Evolutionary conservation across 352 stramenopile species (phyloP).

Genomic region (Phytopythium montanum): DNA sequence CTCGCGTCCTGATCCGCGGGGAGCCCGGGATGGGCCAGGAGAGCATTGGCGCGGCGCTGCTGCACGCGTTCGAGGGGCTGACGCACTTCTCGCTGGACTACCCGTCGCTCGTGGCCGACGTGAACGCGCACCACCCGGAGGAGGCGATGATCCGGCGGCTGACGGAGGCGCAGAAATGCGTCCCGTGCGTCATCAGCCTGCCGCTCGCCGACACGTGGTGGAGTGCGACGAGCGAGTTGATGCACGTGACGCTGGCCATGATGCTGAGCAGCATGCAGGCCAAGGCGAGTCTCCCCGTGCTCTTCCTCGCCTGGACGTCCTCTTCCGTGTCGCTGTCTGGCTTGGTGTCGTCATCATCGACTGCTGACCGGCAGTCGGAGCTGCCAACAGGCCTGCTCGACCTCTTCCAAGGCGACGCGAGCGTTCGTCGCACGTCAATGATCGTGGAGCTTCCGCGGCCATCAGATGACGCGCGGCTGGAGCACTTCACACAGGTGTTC

Average conservation of each 20-base stretch:
- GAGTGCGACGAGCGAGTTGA: conserved; percentile 64
- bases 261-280: conserved; percentile 74
- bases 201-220: conserved; percentile 78
- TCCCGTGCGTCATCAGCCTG: conserved; percentile 78
- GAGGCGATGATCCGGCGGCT: conserved; percentile 78
- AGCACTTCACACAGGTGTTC: conserved; percentile 70
- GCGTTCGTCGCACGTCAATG: conserved; percentile 37
- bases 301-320: conserved; percentile 76
- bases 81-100: conserved; percentile 82
- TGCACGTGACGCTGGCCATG: conserved; percentile 77
- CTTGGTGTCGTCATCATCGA: background rate
- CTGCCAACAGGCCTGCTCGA: conserved; percentile 49
- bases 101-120: conserved; percentile 65
- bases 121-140: conserved; percentile 57
- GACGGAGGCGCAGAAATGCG: conserved; percentile 67
- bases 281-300: conserved; percentile 58
- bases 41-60: conserved; percentile 52
- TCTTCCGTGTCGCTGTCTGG: conserved; percentile 19
- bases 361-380: background rate
- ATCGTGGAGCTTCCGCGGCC: conserved; percentile 37
- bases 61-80: conserved; percentile 74
- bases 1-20: conserved; percentile 65
- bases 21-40: conserved; percentile 66
- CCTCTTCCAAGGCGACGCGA: conserved; percentile 52
- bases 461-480: conserved; percentile 19